A percentile compares a stretch with the other conserved stretches of the same genome.
Conservation (phyloP, 1,139 yeast genomes). For the Candida pseudocylindracea region DNA sequence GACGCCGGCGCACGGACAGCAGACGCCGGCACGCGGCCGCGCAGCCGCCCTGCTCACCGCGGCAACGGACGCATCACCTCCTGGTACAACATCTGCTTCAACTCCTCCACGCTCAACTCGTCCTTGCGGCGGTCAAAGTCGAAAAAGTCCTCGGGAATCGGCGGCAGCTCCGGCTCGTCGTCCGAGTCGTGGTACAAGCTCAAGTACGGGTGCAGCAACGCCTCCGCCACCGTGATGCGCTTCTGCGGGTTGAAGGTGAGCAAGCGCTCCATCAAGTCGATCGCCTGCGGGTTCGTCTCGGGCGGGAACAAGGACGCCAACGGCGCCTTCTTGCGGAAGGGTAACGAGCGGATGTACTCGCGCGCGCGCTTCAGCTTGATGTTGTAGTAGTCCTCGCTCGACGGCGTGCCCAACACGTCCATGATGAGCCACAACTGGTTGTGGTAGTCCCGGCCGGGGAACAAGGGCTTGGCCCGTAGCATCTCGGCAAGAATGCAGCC, state of each 20-base stretch:
- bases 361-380: slow-evolving; percentile 40
- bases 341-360: slow-evolving; percentile 31
- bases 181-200: slow-evolving; percentile 92
- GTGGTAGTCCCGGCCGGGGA: slow-evolving; percentile 62
- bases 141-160: slow-evolving; percentile 60
- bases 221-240: slow-evolving; percentile 42
- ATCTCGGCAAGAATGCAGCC: slow-evolving; percentile 59
- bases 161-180: slow-evolving; percentile 55
- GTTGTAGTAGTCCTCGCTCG: slow-evolving; percentile 26
- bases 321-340: slow-evolving; percentile 16
- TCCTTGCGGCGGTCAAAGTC: slow-evolving; percentile 64
- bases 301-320: slow-evolving; percentile 15
- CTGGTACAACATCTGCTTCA: slow-evolving; percentile 46
- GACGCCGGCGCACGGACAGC: too few relatives aligned
- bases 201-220: slow-evolving; percentile 57
- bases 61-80: slow-evolving; percentile 22
- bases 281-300: slow-evolving; percentile 26
- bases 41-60: too few relatives aligned
- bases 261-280: slow-evolving; percentile 37
- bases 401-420: slow-evolving; percentile 44
- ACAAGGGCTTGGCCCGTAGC: slow-evolving; percentile 35
- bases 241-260: slow-evolving; percentile 42
- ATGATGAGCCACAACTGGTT: slow-evolving; percentile 42
- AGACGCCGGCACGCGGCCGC: too few relatives aligned
- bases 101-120: slow-evolving; percentile 41